phyloP scores from a whole-genome alignment of 2,329 filamentous ascomycete species.

The Zalaria sp. region DNA sequence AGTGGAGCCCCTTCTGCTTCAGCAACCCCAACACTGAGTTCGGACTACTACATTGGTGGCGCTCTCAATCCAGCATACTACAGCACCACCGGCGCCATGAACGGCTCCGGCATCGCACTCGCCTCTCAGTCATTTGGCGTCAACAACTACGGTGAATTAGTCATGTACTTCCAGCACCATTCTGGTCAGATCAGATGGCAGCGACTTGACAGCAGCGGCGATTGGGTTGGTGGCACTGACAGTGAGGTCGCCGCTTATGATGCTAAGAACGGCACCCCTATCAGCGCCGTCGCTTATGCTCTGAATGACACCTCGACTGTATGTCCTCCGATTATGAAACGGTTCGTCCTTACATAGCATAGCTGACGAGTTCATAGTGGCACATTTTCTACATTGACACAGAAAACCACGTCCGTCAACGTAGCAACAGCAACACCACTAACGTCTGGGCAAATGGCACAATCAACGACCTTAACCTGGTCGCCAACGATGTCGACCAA shows the following conservation, averaged over 20 bases:
- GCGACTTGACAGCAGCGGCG: slow-evolving; percentile 19
- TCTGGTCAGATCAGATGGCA: slow-evolving; percentile 27
- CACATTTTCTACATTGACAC: slow-evolving; percentile 28
- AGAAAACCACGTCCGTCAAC: slow-evolving; percentile 24
- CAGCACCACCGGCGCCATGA: slow-evolving; percentile 28
- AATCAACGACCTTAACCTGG: slow-evolving; percentile 16
- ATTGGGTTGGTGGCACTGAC: slow-evolving; percentile 24
- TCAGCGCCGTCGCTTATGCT: slow-evolving; percentile 30
- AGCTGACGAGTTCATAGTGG: slow-evolving; percentile 12
- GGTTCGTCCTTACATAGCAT: not conserved
- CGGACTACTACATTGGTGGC: slow-evolving; percentile 22
- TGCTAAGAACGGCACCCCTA: slow-evolving; percentile 27
- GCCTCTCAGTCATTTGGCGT: slow-evolving; percentile 26
- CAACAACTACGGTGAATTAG: slow-evolving; percentile 19
- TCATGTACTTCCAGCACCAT: slow-evolving; percentile 31
- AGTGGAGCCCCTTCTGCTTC: slow-evolving; percentile 1
- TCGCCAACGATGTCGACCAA: slow-evolving; percentile 15
- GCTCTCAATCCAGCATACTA: slow-evolving; percentile 23
- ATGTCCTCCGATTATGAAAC: slow-evolving; percentile 1
- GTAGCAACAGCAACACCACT: slow-evolving; percentile 15
- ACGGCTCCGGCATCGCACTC: slow-evolving; percentile 32
- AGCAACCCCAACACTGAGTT: not conserved
- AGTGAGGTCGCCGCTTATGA: slow-evolving; percentile 25
- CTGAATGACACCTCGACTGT: slow-evolving; percentile 23
- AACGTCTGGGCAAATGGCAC: slow-evolving; percentile 26